Base-by-base conservation (phyloP, 768 basidiomycete genomes). In the Lepiota venenata region DNA sequence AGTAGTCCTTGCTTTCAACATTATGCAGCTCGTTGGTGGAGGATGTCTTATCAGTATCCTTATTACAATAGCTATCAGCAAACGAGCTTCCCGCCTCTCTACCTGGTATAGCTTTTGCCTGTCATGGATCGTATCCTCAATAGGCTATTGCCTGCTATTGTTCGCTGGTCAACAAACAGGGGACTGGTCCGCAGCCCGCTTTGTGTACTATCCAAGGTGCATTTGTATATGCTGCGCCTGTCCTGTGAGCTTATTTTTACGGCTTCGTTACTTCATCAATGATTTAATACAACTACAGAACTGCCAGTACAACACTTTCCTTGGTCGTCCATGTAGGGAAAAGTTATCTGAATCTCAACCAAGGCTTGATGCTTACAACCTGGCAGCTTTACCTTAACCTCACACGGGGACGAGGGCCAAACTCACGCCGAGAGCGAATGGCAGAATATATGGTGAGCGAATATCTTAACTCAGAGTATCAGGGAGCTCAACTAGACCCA, bases 71-170 rank as follows among this genome's bases (percentile, higher is more conserved):
- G n/a, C 58, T 18, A 39, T 59, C n/a, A 60, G 63, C 14, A 62
- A 49, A 16, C 43, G 42, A 9, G 61, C 69, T 49, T 66, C 65
- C 36, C 63, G 67, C 44, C 62, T 63, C 50, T 45, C 65, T 10
- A 69, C 68, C 1, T 71, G 66, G 68, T 69, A 68, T 47, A 66
- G 63, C 45, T 70, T 71, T 55, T 58, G 60, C 36, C 22, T 55
- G 10, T 62, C 64, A 15, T 71, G 68, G 68, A 63, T 70, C 35
- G 3, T 69, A 27, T 69, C 64, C 2, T 57, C 57, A 12, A 32
- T 66, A 35, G 67, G 64, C 11, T 71, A 70, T 44, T 64, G 65
- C 14, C 59, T 71, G 32, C 60, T 67, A 25, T 60, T 65, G 47
- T 50, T 69, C 49, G 56, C 64, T 38, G 69, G 69, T 3, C 64